Conservation (phyloP, 2,329 filamentous ascomycete species). For the Drechmeria coniospora region DNA sequence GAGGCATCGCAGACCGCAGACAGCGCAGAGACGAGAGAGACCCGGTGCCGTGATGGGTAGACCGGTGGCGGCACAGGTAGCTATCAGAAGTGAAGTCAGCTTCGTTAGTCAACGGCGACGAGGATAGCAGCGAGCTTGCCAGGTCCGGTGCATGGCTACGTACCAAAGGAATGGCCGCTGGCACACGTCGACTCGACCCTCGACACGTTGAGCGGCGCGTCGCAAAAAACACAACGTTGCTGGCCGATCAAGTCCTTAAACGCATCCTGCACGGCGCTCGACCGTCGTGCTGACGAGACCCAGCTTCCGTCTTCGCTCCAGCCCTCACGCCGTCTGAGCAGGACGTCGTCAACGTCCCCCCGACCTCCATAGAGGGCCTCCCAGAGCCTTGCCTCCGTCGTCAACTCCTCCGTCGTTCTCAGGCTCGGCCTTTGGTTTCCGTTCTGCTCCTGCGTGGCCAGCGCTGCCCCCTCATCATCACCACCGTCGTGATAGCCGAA, state of each 20-base stretch:
- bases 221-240: constrained; percentile 34
- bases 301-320: no score
- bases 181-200: constrained; percentile 22
- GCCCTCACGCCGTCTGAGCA: constrained; percentile 10
- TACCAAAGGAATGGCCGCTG: constrained; percentile 25
- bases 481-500: constrained; percentile 18
- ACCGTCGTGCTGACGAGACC: constrained; percentile 2
- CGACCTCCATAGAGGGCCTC: constrained; percentile 45
- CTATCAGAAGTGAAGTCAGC: constrained; percentile 11
- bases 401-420: constrained; percentile 14
- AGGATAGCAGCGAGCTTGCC: neutral
- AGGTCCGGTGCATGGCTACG: constrained; percentile 5
- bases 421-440: constrained; percentile 1
- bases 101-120: neutral
- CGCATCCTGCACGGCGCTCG: constrained; percentile 17
- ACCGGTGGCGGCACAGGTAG: constrained; percentile 37
- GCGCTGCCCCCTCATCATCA: no score
- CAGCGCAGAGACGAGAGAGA: constrained; percentile 36
- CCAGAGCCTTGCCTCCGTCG: constrained; percentile 40
- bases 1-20: constrained; percentile 37
- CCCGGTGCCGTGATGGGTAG: constrained; percentile 39
- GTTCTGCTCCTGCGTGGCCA: neutral
- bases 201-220: constrained; percentile 15
- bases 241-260: constrained; percentile 20
- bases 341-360: constrained; percentile 25